Percentiles rank a stretch among this genome's conserved stretches.
Conservation (phyloP, 768 basidiomycete species). For the Leccinum fibrillosum region DNA sequence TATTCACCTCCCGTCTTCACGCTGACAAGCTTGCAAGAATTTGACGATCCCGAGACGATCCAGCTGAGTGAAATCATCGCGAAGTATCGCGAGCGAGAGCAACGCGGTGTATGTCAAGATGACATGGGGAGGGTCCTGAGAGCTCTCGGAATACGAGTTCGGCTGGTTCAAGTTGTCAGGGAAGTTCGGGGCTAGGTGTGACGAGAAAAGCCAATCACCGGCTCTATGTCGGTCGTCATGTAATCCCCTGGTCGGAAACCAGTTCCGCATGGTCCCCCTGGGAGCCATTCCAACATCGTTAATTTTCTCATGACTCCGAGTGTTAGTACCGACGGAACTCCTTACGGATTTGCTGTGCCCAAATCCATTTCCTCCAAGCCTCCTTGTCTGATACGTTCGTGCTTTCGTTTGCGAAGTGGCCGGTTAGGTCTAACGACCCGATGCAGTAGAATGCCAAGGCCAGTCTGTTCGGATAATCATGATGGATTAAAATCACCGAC, state of each 20-base stretch:
- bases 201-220: slow-evolving; percentile 6
- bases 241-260: slow-evolving; percentile 77
- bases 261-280: slow-evolving; percentile 57
- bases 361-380: slow-evolving; percentile 81
- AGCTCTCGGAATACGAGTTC: slow-evolving; percentile 37
- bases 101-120: slow-evolving; percentile 95
- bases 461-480: slow-evolving; percentile 47
- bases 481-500: slow-evolving; percentile 14
- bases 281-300: neutral
- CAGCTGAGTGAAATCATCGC: slow-evolving; percentile 77
- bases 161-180: slow-evolving; percentile 24
- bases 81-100: slow-evolving; percentile 75
- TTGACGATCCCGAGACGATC: slow-evolving; percentile 63
- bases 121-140: slow-evolving; percentile 71
- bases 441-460: slow-evolving; percentile 89
- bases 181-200: neutral
- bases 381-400: slow-evolving; percentile 51
- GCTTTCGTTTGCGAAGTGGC: slow-evolving; percentile 37
- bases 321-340: slow-evolving; percentile 2
- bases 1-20: slow-evolving; percentile 74
- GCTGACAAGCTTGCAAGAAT: slow-evolving; percentile 73
- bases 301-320: neutral
- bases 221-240: slow-evolving; percentile 44
- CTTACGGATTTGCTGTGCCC: slow-evolving; percentile 75
- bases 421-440: slow-evolving; percentile 77